These are phyloP conservation scores for Coemansia brasiliensis DNA, from an alignment of 192 early-diverging fungal species.

Conservation along the genomic window DNA sequence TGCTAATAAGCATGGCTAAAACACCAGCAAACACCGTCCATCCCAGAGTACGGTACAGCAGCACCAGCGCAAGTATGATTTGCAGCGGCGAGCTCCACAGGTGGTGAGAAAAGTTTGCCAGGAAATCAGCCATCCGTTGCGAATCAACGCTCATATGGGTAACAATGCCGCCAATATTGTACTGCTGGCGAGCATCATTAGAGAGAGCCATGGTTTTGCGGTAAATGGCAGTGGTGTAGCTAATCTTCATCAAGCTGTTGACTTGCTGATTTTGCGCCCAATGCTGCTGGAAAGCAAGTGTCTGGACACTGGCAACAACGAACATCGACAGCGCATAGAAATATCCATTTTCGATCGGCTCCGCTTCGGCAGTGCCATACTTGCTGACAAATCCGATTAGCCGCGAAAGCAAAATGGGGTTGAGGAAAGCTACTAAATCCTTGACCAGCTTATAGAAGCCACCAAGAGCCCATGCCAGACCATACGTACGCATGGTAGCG, in stretches of 20 bases:
- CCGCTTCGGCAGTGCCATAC: conserved; percentile 57
- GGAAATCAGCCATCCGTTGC: conserved; percentile 66
- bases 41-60: conserved; percentile 83
- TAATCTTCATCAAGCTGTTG: conserved; percentile 80
- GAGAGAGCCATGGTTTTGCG: conserved; percentile 84
- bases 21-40: conserved; percentile 86
- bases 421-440: conserved; percentile 80
- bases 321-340: conserved; percentile 85
- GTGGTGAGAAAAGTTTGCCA: conserved; percentile 75
- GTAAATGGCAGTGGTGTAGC: conserved; percentile 85
- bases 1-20: conserved; percentile 76
- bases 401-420: conserved; percentile 77
- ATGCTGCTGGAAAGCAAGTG: conserved; percentile 87
- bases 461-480: conserved; percentile 68
- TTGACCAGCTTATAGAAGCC: conserved; percentile 79
- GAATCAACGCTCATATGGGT: conserved; percentile 77
- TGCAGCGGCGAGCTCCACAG: conserved; percentile 83
- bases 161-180: conserved; percentile 80
- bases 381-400: conserved; percentile 71
- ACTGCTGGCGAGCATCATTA: conserved; percentile 78
- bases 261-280: conserved; percentile 82
- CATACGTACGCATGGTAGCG: conserved; percentile 67
- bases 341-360: conserved; percentile 76
- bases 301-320: conserved; percentile 74
- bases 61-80: conserved; percentile 73